Evolutionary conservation across 495 filamentous ascomycete genomes (phyloP).

Genomic region (Penicillium samsonianum): DNA sequence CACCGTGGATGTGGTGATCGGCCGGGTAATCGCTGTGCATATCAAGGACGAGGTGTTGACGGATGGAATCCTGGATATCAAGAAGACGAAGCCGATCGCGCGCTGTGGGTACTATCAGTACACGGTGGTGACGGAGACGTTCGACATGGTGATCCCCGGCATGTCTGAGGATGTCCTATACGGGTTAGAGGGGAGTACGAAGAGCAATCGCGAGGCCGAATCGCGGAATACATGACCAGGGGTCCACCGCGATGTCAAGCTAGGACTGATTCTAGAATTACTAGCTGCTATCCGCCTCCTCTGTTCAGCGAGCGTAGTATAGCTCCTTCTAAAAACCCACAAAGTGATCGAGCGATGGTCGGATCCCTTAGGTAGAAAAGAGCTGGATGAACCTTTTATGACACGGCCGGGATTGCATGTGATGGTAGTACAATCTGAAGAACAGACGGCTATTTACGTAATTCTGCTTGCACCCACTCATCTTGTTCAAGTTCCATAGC

Average conservation of each 20-base stretch:
- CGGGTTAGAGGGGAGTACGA: constrained; percentile 32
- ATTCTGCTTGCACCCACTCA: constrained; percentile 12
- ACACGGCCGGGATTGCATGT: no score
- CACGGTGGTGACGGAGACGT: constrained; percentile 50
- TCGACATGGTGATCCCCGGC: constrained; percentile 51
- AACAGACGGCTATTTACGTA: not conserved
- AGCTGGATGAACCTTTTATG: no score
- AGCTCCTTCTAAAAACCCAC: no score
- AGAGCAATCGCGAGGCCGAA: constrained; percentile 21
- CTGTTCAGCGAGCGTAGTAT: no score
- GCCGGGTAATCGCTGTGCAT: constrained; percentile 57
- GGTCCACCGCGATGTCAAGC: no score
- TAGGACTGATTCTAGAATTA: no score
- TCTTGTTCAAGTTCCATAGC: constrained; percentile 16
- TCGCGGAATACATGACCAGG: not conserved
- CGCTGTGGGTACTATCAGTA: constrained; percentile 58
- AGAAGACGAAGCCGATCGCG: constrained; percentile 57
- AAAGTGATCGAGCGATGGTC: no score
- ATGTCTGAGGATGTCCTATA: constrained; percentile 39
- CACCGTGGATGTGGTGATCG: constrained; percentile 56
- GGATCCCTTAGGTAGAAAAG: no score
- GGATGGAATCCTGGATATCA: constrained; percentile 53
- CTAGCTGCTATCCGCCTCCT: no score
- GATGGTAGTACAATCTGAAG: no score
- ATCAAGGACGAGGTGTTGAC: constrained; percentile 54